Percentiles rank a stretch among this genome's conserved stretches.
Conservation (phyloP, 805 yeast species). For the Metschnikowia noctiluminum region DNA sequence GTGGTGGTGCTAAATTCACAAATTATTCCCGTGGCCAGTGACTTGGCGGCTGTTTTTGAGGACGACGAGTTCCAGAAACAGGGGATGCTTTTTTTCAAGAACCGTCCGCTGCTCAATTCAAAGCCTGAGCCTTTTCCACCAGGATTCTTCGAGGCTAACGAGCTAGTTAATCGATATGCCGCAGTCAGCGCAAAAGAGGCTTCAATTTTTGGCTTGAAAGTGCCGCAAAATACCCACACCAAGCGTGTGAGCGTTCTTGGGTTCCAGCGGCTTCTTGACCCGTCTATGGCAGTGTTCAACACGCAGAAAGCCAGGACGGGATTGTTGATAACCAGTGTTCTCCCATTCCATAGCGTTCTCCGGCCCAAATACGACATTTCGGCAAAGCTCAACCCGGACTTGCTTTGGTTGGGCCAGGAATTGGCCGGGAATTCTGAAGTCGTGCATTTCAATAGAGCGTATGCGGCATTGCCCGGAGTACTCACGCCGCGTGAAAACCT, state of each 20-base stretch:
- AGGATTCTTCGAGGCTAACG: conserved; percentile 31
- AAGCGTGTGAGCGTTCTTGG: conserved; percentile 21
- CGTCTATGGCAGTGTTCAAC: conserved; percentile 26
- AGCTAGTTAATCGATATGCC: conserved; percentile 21
- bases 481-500: conserved; percentile 27
- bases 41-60: conserved; percentile 15
- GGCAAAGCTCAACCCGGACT: conserved; percentile 19
- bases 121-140: conserved; percentile 20
- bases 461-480: conserved; percentile 30
- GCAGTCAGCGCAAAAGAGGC: conserved; percentile 20
- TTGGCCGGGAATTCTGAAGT: conserved; percentile 22
- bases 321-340: conserved; percentile 23
- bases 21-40: conserved; percentile 8
- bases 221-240: conserved; percentile 3
- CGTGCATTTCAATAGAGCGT: conserved; percentile 24
- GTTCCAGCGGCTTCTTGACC: conserved; percentile 26
- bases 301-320: conserved; percentile 27
- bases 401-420: conserved; percentile 35
- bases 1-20: conserved; percentile 3
- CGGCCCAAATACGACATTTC: conserved; percentile 19
- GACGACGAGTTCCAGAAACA: conserved; percentile 18
- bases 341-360: conserved; percentile 24
- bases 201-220: conserved; percentile 17
- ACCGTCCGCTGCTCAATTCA: conserved; percentile 21
- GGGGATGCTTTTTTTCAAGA: conserved; percentile 29